Evolutionary conservation across 768 basidiomycete species (phyloP).

Genomic region (Basidioascus undulatus): DNA sequence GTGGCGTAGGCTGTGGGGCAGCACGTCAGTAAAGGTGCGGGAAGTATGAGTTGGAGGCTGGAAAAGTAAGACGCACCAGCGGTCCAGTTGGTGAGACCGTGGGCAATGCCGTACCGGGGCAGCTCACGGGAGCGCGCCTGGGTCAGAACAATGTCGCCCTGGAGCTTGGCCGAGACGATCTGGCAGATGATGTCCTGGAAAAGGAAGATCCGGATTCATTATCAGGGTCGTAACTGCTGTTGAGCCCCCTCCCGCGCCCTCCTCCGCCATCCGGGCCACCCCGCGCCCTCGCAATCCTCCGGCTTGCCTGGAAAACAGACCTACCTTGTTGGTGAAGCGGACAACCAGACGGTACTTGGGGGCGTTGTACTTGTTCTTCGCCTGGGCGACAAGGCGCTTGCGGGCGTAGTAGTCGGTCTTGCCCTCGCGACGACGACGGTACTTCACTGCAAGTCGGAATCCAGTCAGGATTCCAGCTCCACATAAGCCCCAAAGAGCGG

Average conservation of each 20-base stretch:
- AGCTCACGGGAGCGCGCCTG: constrained; percentile 78
- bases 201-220: too few species aligned
- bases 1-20: constrained; percentile 65
- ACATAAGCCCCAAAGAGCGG: not conserved
- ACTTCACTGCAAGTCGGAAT: constrained; percentile 87
- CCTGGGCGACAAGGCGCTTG: constrained; percentile 87
- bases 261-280: too few species aligned
- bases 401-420: constrained; percentile 99
- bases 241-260: too few species aligned
- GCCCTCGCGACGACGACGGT: constrained; percentile 74
- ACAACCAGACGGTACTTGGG: constrained; percentile 97
- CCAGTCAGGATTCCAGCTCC: too few species aligned
- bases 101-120: constrained; percentile 84
- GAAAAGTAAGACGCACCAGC: constrained; percentile 33
- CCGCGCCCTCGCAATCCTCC: too few species aligned
- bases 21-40: not conserved
- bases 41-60: not conserved
- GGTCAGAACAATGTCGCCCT: constrained; percentile 82
- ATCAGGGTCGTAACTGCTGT: too few species aligned
- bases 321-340: constrained; percentile 96
- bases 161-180: constrained; percentile 87
- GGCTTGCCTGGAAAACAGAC: too few species aligned
- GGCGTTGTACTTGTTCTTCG: constrained; percentile 99
- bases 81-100: constrained; percentile 97
- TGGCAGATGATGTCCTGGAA: constrained; percentile 83